These are phyloP conservation scores for Globisporangium cylindrosporum DNA, from an alignment of 352 stramenopile species.

Conservation along the genomic window DNA sequence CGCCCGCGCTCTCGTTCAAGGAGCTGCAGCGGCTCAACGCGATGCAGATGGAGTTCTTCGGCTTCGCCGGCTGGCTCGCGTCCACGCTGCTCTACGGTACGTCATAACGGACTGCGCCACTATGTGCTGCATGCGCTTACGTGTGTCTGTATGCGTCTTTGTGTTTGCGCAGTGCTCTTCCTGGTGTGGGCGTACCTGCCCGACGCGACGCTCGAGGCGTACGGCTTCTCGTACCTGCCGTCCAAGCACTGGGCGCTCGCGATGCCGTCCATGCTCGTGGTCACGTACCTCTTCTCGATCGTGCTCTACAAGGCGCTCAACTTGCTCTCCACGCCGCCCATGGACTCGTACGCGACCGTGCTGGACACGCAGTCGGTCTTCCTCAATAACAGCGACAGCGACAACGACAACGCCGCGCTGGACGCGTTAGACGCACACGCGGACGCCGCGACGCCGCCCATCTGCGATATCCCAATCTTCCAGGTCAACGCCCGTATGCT, in stretches of 20 bases:
- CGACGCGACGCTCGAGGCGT: constrained; percentile 64
- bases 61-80: constrained; percentile 81
- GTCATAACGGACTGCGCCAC: constrained; percentile 1
- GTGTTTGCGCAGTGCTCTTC: constrained; percentile 61
- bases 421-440: constrained; percentile 38
- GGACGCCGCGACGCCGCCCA: constrained; percentile 61
- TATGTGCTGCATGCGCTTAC: background rate
- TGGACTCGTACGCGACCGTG: constrained; percentile 82
- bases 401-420: constrained; percentile 11
- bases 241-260: constrained; percentile 90
- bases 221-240: constrained; percentile 87
- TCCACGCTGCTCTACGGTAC: constrained; percentile 77
- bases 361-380: constrained; percentile 66
- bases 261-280: constrained; percentile 77
- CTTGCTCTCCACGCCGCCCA: constrained; percentile 60
- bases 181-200: constrained; percentile 88
- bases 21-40: constrained; percentile 77
- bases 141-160: background rate
- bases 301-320: constrained; percentile 85
- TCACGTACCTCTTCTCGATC: constrained; percentile 81
- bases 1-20: constrained; percentile 61
- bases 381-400: constrained; percentile 18
- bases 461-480: constrained; percentile 76
- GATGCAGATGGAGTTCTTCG: constrained; percentile 86
- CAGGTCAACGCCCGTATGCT: constrained; percentile 59